A percentile compares a stretch with the other conserved stretches of the same genome.
Conservation (phyloP, 805 yeast genomes). For the Ogataea trehalophila region DNA sequence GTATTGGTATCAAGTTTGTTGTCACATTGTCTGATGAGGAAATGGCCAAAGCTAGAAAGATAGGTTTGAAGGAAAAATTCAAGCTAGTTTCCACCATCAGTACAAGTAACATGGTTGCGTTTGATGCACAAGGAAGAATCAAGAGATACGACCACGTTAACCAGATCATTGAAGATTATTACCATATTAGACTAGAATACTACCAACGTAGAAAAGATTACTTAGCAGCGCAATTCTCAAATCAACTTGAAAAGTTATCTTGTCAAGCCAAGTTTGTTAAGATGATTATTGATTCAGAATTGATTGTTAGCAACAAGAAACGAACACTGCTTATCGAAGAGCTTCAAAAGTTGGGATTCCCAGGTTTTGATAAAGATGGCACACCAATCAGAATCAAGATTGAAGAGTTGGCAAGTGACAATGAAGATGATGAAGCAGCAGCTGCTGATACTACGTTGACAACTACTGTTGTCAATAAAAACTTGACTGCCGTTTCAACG, state of each 20-base stretch:
- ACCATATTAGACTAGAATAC: conserved; percentile 77
- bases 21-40: conserved; percentile 72
- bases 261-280: conserved; percentile 90
- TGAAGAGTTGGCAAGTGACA: conserved; percentile 40
- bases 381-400: conserved; percentile 47
- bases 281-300: conserved; percentile 73
- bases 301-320: conserved; percentile 71
- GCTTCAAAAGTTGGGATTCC: conserved; percentile 62
- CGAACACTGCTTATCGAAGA: conserved; percentile 59
- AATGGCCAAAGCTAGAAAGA: conserved; percentile 69
- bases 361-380: conserved; percentile 68
- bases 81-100: conserved; percentile 65
- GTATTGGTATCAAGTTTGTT: conserved; percentile 71
- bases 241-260: conserved; percentile 67
- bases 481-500: conserved; percentile 51
- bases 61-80: conserved; percentile 83
- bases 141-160: conserved; percentile 71
- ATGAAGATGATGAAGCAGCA: conserved; percentile 38
- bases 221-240: conserved; percentile 61
- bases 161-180: conserved; percentile 81
- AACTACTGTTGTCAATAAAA: conserved; percentile 36
- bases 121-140: conserved; percentile 84
- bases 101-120: conserved; percentile 89
- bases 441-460: conserved; percentile 37
- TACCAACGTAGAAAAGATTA: conserved; percentile 89